A percentile compares a stretch with the other conserved stretches of the same genome.
Conservation (phyloP, 2,329 filamentous ascomycete genomes). For the Xylariales sp. region DNA sequence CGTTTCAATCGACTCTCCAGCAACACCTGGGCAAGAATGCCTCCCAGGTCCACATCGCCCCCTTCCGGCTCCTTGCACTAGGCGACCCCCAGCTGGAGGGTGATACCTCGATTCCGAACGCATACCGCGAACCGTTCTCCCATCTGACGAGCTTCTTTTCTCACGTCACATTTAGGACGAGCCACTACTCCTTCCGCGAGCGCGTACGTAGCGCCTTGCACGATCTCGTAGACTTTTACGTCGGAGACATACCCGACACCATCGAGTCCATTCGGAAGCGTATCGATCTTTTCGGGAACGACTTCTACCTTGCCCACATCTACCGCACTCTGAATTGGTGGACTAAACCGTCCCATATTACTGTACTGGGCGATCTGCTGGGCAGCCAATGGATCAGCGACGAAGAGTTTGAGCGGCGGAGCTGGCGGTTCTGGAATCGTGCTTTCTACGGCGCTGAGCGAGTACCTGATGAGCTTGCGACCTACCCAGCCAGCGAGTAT, state of each 20-base stretch:
- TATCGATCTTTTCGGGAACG: slow-evolving; percentile 87
- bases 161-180: slow-evolving; percentile 43
- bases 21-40: slow-evolving; percentile 23
- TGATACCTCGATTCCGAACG: slow-evolving; percentile 72
- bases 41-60: slow-evolving; percentile 49
- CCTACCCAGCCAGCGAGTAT: slow-evolving; percentile 44
- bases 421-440: slow-evolving; percentile 72
- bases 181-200: slow-evolving; percentile 42
- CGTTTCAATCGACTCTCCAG: slow-evolving; percentile 33
- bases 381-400: slow-evolving; percentile 94
- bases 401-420: slow-evolving; percentile 73
- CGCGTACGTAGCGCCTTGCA: slow-evolving; percentile 51
- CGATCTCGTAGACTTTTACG: slow-evolving; percentile 56
- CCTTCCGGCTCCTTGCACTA: slow-evolving; percentile 82
- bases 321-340: slow-evolving; percentile 83
- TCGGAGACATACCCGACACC: slow-evolving; percentile 65
- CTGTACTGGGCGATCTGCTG: slow-evolving; percentile 84
- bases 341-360: slow-evolving; percentile 78
- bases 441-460: slow-evolving; percentile 68
- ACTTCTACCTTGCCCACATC: slow-evolving; percentile 90
- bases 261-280: slow-evolving; percentile 69
- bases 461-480: slow-evolving; percentile 53
- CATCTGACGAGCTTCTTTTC: slow-evolving; percentile 43
- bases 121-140: slow-evolving; percentile 48
- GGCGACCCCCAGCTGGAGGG: slow-evolving; percentile 94